Base-by-base conservation (phyloP, 805 yeast species). In the Pichia rugopelliculosa region DNA sequence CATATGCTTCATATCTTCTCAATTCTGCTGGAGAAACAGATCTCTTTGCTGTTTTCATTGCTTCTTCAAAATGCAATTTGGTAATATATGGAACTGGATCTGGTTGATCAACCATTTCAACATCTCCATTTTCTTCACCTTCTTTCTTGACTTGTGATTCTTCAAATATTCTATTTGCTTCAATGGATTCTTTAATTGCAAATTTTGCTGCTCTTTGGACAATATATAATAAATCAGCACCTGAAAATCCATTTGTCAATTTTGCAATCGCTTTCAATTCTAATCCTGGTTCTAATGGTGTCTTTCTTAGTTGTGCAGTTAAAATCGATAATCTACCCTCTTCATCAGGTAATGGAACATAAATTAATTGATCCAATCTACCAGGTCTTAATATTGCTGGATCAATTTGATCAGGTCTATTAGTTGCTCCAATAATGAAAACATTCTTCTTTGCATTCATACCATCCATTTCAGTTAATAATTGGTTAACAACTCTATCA, bases 381-480 rank as follows among this genome's bases (percentile, higher is more conserved):
- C 99, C 99, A 11, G 99, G 99, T 76, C 99, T 89, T 70, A 93
- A 76, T 63, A 93, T 80, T 33, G 99, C 99, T 22, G 99, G 98
- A 66, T 93, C 99, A 59, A 93, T 93, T 74, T 93, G 98, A 69
- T 95, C 99, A 37, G 99, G 99, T 76, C 99, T 83, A 73, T 93
- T 93, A 48, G 99, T 93, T 38, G 99, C 99, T 72, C 99, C 99
- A 72, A 93, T 88, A 48, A 93, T 97, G 64, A 93, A 93, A 34
- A 93, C 99, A 64, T 93, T 93, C 82, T 93, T 93, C 76, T 93
- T 93, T 54, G 97, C 96, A 66, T 93, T 93, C 99, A 93, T 93
- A 80, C 99, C 99, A 71, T 93, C 99, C 99, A 93, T 93, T 73
- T 90, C 96, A 9, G 97, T 89, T 67, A 90, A 78, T 65, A 90